Evolutionary conservation across 768 basidiomycete species (phyloP).

Genomic region (Lactifluus piperatus): DNA sequence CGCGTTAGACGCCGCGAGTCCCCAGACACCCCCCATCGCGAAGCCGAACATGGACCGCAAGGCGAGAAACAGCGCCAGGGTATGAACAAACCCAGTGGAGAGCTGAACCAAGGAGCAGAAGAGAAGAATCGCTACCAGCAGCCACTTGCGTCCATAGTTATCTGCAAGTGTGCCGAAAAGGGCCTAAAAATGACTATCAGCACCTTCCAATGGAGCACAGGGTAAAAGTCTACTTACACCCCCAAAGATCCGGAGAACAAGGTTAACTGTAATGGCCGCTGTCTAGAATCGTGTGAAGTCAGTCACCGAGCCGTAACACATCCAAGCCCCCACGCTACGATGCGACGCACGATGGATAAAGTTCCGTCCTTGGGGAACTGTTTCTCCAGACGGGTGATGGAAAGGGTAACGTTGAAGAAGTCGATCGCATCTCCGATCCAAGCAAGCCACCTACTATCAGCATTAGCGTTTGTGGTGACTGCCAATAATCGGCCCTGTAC

Average conservation of each 20-base stretch:
- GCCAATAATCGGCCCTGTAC: neutral
- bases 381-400: constrained; percentile 33
- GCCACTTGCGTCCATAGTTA: constrained; percentile 90
- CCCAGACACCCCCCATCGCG: constrained; percentile 88
- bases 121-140: constrained; percentile 66
- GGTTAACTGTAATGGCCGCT: constrained; percentile 78
- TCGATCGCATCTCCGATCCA: constrained; percentile 85
- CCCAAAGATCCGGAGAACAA: constrained; percentile 76
- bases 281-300: constrained; percentile 32
- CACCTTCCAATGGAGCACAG: neutral
- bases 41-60: constrained; percentile 78
- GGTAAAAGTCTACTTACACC: constrained; percentile 36
- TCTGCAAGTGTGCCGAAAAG: constrained; percentile 80
- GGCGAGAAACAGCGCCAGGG: constrained; percentile 69
- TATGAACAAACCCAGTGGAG: constrained; percentile 70
- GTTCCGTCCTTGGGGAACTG: constrained; percentile 38
- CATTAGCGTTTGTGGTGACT: neutral
- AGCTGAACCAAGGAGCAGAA: constrained; percentile 69
- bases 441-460: constrained; percentile 52
- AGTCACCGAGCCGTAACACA: neutral
- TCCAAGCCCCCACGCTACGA: neutral
- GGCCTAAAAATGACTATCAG: constrained; percentile 26
- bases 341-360: constrained; percentile 34
- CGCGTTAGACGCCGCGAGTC: constrained; percentile 66
- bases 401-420: constrained; percentile 69